Base-by-base conservation (phyloP, 306 rosid genomes). In the Aeschynomene evenia region DNA sequence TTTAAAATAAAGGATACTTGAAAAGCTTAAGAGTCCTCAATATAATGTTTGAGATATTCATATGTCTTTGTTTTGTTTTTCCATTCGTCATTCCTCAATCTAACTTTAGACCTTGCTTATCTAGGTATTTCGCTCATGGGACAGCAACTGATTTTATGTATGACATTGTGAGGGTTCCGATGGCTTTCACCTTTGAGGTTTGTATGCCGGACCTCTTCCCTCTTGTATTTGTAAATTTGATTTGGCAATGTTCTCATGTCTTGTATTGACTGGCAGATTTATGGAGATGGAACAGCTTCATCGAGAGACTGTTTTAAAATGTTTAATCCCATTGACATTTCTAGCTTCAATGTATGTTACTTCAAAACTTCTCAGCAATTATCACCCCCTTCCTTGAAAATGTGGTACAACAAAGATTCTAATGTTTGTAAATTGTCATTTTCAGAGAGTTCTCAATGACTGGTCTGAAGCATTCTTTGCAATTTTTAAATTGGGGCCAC, bases 151-250 rank as follows among this genome's bases (percentile, higher is more conserved):
- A 95, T 87, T 95, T 73, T 85, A 91, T 91, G 96, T 89, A 81
- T 66, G 99, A 95, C 75, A 75, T 89, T 65, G 88, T 70, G 69
- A 84, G 77, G 85, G 87, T 89, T 69, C 97, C 99, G 36, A 78
- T 95, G 99, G 86, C 99, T 13, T 91, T 91, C 86, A 95, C 99
- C 62, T 95, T 95, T 73, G 99, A 95, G 99, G 99, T 95, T 74
- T 80, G 89, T 73, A 70, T 26, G 56, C 34, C 21, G 58, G 39
- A 63, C 3, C 46, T 45, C 54, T 78, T 77, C 45, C 73, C 43
- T 4, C 8, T 42, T 48, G 67, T 55, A 14, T 37, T 18, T 9
- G 49, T 10, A 66, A 20, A 37, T 52, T 79, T 73, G 54, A 62
- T 34, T 77, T 20, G 33, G 20, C 9, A 21, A 36, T 5, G 64